Evolutionary conservation across 179 eudicot species (phyloP), one percentile per base, ranked within the genome.

Genomic region (Corrigiola litoralis): DNA sequence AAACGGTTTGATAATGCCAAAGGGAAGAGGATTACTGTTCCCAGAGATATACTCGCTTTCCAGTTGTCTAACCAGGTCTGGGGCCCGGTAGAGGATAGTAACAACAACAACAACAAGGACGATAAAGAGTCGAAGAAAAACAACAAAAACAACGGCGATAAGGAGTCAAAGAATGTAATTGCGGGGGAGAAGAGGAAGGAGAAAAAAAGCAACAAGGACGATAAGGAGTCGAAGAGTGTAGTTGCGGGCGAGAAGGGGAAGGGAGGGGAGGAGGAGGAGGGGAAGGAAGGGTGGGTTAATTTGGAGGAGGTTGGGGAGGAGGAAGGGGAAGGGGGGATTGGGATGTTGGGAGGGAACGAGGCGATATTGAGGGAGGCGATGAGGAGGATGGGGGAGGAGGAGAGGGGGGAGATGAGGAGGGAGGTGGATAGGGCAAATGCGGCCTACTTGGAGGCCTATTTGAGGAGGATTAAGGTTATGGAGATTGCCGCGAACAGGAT

Each of bases 41-140:
- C 84, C 10, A 79, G 79, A 37, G 84, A 82, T 41, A 17, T 68
- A 31, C 56, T 20, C 2, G 55, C 57, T 0, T 65, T 75, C 33
- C 82, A 75, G n/a, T 37, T 84, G 60, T 77, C 81, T 0, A 73
- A 75, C 18, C 68, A 65, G 65, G 34, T 84, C 3, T 84, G 84
- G 89, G 72, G 36, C 10, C 38, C 29, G 41, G 50, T 17, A 0
- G 17, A 17, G 33, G 58, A 64, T 0, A 51, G 4, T 48, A 33
- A 24, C 5, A 34, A 63, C 27, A 6, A 8, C 12, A 7, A 13
- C 13, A 8, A n/a, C 14, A 61, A 61, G 37, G 29, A 25, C 21
- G 27, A 21, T 23, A 41, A 27, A 38, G 44, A 12, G n/a, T 2
- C 8, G 44, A 80, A 78, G 73, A 71, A 18, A n/a, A n/a, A n/a